These are phyloP conservation scores for Pisolithus orientalis DNA, from an alignment of 768 basidiomycete genomes.

Conservation along the genomic window DNA sequence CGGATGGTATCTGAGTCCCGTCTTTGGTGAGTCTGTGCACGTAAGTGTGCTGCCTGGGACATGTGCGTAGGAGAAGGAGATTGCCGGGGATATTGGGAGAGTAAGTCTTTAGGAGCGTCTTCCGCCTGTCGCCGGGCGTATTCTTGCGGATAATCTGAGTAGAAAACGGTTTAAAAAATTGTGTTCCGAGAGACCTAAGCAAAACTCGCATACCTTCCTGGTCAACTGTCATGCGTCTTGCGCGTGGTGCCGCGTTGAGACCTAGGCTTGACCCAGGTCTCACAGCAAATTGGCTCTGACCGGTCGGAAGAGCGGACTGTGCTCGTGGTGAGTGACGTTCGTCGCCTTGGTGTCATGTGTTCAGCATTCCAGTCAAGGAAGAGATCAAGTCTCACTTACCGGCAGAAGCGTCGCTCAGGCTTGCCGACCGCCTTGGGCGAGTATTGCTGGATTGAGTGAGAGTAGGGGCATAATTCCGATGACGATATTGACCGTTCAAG, in stretches of 20 bases:
- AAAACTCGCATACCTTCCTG: conserved; percentile 34
- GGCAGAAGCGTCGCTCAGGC: conserved; percentile 56
- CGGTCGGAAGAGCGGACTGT: conserved; percentile 8
- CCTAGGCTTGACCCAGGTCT: conserved; percentile 43
- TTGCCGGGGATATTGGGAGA: conserved; percentile 34
- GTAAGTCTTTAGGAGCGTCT: conserved; percentile 7
- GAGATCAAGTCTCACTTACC: conserved; percentile 17
- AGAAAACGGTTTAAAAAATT: not conserved
- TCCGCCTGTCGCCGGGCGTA: conserved; percentile 15
- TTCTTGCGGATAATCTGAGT: conserved; percentile 22
- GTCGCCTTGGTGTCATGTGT: conserved; percentile 16
- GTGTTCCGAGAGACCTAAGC: not conserved
- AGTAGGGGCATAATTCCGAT: conserved; percentile 21
- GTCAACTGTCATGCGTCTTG: conserved; percentile 36
- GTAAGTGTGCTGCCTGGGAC: conserved; percentile 23
- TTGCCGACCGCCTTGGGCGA: conserved; percentile 72
- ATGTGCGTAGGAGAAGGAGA: conserved; percentile 49
- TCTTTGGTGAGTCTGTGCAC: conserved; percentile 46
- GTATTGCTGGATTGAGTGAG: conserved; percentile 35
- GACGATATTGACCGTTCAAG: conserved; percentile 19
- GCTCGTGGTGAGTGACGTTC: conserved; percentile 21
- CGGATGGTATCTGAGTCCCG: conserved; percentile 76
- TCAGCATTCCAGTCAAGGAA: conserved; percentile 21
- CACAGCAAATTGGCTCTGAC: conserved; percentile 21
- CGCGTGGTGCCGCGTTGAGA: conserved; percentile 28